Base-by-base conservation (phyloP, 306 rosid genomes). In the Vigna radiata region DNA sequence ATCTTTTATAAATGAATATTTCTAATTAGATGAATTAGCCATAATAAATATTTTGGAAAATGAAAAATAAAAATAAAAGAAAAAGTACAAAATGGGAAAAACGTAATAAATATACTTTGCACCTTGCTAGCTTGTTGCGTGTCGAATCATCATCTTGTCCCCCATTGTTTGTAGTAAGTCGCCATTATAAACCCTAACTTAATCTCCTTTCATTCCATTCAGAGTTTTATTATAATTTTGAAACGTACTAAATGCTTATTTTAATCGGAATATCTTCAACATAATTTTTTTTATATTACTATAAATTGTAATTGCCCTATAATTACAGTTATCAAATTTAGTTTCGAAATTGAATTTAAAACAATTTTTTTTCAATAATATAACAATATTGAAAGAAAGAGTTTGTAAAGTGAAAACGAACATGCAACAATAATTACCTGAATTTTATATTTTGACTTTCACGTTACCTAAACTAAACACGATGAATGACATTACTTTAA, bases 401-500 rank as follows among this genome's bases (percentile, higher is more conserved):
- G 15, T 11, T 43, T 43, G 2, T 41, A n/a, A 33, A 36, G 25
- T 64, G 53, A 5, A 65, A 58, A 58, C 6, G 8, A 73, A 73
- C 33, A 18, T 59, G 60, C 31, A 47, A 61, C 2, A 60, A 47
- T 61, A n/a, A 46, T 61, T 12, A 47, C 60, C 14, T 48, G 5
- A 46, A 47, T 68, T 47, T 27, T 23, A 46, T 25, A 29, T 49
- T 49, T 69, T 69, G 74, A 54, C 52, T 71, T 71, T 71, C 1
- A 53, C 5, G 7, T n/a, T 21, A 61, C 23, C 18, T 15, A 17
- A 41, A 9, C 17, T 16, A 53, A 17, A 4, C 55, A 72, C 18
- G 2, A 17, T 64, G 70, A 39, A 52, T 9, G 29, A 23, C 31
- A 17, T 12, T 17, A 39, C 77, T 55, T 13, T 72, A 12, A 7